Conservation (phyloP, 768 basidiomycete genomes). For the Termitomyces sp. region DNA sequence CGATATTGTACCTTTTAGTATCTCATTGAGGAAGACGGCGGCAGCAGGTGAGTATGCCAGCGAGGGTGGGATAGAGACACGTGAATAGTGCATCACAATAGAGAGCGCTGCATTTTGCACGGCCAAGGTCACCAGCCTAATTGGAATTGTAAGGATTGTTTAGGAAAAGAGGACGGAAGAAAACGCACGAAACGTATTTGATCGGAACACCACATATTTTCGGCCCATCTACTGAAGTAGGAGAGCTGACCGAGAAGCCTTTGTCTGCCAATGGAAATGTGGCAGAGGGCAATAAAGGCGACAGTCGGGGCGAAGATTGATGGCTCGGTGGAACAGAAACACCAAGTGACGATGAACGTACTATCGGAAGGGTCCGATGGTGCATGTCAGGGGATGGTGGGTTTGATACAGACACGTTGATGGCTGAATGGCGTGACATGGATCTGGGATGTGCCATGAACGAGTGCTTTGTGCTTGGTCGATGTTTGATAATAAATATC, state of each 20-base stretch:
- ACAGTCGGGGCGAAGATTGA: slow-evolving; percentile 37
- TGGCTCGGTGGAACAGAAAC: slow-evolving; percentile 23
- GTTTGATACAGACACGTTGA: slow-evolving; percentile 10
- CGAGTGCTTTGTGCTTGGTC: neutral
- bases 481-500: slow-evolving; percentile 6
- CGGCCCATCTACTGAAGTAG: slow-evolving; percentile 31
- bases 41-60: slow-evolving; percentile 89
- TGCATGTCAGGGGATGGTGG: slow-evolving; percentile 43
- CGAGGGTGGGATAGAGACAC: slow-evolving; percentile 73
- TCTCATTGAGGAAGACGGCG: slow-evolving; percentile 91
- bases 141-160: slow-evolving; percentile 5
- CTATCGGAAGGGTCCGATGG: slow-evolving; percentile 51
- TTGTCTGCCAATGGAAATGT: slow-evolving; percentile 37
- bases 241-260: slow-evolving; percentile 22
- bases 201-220: slow-evolving; percentile 66
- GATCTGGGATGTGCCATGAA: slow-evolving; percentile 16
- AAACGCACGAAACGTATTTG: slow-evolving; percentile 76
- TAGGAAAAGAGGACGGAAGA: neutral
- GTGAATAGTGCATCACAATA: slow-evolving; percentile 99
- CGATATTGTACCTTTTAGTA: slow-evolving; percentile 91
- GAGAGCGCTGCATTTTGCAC: slow-evolving; percentile 94
- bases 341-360: slow-evolving; percentile 43
- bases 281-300: slow-evolving; percentile 47
- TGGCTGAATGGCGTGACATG: slow-evolving; percentile 10
- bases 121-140: slow-evolving; percentile 76